A percentile compares a stretch with the other conserved stretches of the same genome.
Conservation (phyloP, 768 basidiomycete genomes). For the Phanerochaete sordida region DNA sequence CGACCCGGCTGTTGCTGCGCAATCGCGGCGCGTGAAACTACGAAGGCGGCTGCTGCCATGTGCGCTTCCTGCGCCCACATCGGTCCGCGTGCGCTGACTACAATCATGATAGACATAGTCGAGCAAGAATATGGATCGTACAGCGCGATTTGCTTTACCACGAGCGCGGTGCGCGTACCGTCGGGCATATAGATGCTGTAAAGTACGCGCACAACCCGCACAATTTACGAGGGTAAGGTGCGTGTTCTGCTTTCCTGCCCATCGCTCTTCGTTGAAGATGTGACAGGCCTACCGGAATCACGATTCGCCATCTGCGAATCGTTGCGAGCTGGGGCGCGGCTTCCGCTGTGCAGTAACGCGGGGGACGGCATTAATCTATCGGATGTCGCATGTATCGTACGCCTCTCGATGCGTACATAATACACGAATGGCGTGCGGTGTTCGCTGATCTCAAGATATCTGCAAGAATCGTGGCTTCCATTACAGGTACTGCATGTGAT, state of each 20-base stretch:
- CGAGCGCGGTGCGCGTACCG: conserved; percentile 83
- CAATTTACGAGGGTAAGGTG: conserved; percentile 81
- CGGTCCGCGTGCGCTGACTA: conserved; percentile 79
- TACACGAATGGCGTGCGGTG: no score
- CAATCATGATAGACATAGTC: conserved; percentile 75
- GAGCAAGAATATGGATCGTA: conserved; percentile 89
- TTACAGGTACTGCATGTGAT: no score
- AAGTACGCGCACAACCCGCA: conserved; percentile 78
- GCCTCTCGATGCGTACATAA: no score
- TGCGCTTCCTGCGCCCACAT: no score
- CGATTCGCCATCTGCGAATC: background rate
- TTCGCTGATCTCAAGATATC: no score
- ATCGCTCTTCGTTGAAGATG: background rate
- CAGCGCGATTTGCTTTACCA: conserved; percentile 78
- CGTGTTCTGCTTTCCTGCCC: no score
- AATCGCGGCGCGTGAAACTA: background rate
- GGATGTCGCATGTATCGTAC: no score
- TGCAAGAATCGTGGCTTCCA: no score
- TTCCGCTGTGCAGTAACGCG: background rate
- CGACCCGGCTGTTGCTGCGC: background rate
- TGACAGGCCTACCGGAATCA: conserved; percentile 8
- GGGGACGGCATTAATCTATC: background rate
- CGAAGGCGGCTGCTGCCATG: background rate
- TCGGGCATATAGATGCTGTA: conserved; percentile 79
- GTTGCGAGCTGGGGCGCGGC: background rate